Evolutionary conservation across 1,139 yeast genomes (phyloP), one percentile per base, ranked within the genome.

Genomic region (Nakaseomyces glabratus): DNA sequence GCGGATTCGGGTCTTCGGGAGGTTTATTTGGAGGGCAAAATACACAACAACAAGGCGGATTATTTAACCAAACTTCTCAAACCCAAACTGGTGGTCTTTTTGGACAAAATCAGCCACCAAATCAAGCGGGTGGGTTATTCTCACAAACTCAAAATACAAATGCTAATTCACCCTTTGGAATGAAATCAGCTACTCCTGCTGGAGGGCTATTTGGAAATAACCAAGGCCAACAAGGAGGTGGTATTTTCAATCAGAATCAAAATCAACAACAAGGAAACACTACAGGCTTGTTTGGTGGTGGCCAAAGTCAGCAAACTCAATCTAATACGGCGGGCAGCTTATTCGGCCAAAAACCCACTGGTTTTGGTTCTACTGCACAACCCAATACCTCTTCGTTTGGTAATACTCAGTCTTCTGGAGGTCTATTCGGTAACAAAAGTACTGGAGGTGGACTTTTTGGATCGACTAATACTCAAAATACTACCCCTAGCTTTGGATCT

Each of bases 121-220:
- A 34, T 8, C 33, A 24, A 20, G 25, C 25, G 35, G 52, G 55
- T 10, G 57, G 19, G 17, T 45, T 57, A 25, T 62, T 63, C 47
- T 48, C 48, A 7, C 47, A 43, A 33, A 32, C 19, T 29, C 29
- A 24, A 13, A 6, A n/a, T n/a, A n/a, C n/a, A n/a, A n/a, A 25
- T 4, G 26, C 39, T 35, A 37, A 39, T 28, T 51, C 48, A 21
- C 38, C 49, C 11, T 42, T 52, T n/a, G 15, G 46, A 16, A 57
- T 14, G 10, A 34, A 29, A 6, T 12, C 28, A 14, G 10, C 34
- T 4, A 28, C 25, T 17, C 29, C 6, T 28, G 17, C 12, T 2
- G 33, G 55, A 19, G 58, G 62, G 4, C 42, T 58, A 14, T 61
- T 60, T 45, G 62, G 63, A 15, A 43, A 41, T 26, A 49, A 49